phyloP scores from a whole-genome alignment of 352 stramenopile genomes.

The Phytophthora palmivora region DNA sequence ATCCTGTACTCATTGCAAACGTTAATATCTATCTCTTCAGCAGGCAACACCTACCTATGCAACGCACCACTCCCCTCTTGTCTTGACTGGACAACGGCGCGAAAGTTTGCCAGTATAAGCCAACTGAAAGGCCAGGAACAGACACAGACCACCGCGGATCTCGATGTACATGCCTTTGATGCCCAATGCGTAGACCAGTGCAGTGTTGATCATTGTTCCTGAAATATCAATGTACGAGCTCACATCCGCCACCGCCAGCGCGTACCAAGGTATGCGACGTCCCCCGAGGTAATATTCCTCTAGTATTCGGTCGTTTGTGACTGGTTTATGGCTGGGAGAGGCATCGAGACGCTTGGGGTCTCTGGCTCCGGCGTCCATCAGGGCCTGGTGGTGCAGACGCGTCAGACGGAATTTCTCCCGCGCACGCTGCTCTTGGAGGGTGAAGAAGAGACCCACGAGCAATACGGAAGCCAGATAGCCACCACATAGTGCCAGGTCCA shows the following conservation, averaged over 20 bases:
- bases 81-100: slow-evolving; percentile 78
- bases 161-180: slow-evolving; percentile 89
- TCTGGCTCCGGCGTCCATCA: slow-evolving; percentile 28
- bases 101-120: slow-evolving; percentile 84
- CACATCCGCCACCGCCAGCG: slow-evolving; percentile 76
- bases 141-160: slow-evolving; percentile 75
- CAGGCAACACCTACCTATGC: not conserved
- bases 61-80: slow-evolving; percentile 73
- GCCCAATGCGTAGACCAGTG: slow-evolving; percentile 81
- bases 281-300: slow-evolving; percentile 84
- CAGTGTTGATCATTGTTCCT: slow-evolving; percentile 88
- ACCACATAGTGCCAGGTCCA: slow-evolving; percentile 64
- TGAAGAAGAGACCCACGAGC: slow-evolving; percentile 73
- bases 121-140: slow-evolving; percentile 84
- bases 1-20: slow-evolving; percentile 48
- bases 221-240: slow-evolving; percentile 90
- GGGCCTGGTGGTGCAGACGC: slow-evolving; percentile 26
- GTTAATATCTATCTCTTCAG: not conserved
- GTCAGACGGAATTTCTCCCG: slow-evolving; percentile 44
- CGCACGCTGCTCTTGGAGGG: slow-evolving; percentile 56
- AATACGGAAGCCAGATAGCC: slow-evolving; percentile 72
- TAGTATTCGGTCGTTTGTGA: slow-evolving; percentile 44
- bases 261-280: slow-evolving; percentile 74
- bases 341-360: slow-evolving; percentile 24
- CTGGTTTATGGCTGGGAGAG: slow-evolving; percentile 15